Evolutionary conservation across 768 basidiomycete species (phyloP).

Genomic region (Leccinum variicolor): DNA sequence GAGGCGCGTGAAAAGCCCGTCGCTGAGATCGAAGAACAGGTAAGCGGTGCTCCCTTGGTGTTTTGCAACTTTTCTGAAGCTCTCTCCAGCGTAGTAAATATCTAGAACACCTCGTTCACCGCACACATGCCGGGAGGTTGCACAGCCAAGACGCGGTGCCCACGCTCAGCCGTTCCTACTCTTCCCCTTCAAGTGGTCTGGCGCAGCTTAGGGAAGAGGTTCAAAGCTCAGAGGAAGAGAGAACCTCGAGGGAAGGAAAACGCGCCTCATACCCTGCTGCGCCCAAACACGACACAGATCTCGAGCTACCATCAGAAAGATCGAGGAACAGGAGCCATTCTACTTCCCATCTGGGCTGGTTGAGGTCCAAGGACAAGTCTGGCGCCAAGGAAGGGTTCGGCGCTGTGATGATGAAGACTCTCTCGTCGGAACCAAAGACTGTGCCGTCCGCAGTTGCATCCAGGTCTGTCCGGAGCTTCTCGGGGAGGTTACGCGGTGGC

Average conservation of each 20-base stretch:
- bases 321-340: constrained; percentile 51
- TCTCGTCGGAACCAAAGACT: constrained; percentile 17
- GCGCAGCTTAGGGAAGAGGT: not conserved
- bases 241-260: constrained; percentile 15
- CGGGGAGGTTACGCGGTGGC: constrained; percentile 19
- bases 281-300: constrained; percentile 2
- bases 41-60: constrained; percentile 26
- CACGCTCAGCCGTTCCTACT: constrained; percentile 30
- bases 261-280: constrained; percentile 19
- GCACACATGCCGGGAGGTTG: constrained; percentile 71
- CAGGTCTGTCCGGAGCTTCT: constrained; percentile 17
- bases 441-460: not conserved
- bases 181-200: constrained; percentile 23
- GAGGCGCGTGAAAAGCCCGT: constrained; percentile 50
- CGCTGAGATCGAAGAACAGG: constrained; percentile 62
- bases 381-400: constrained; percentile 8
- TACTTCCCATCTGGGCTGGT: constrained; percentile 59
- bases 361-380: constrained; percentile 35
- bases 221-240: constrained; percentile 1
- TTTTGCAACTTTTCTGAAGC: constrained; percentile 4
- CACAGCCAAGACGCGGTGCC: constrained; percentile 74
- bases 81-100: constrained; percentile 62
- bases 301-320: constrained; percentile 22
- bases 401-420: constrained; percentile 7
- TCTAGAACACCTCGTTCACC: constrained; percentile 67